phyloP scores from a whole-genome alignment of 2,329 filamentous ascomycete species.

The Alternaria triticimaculans region DNA sequence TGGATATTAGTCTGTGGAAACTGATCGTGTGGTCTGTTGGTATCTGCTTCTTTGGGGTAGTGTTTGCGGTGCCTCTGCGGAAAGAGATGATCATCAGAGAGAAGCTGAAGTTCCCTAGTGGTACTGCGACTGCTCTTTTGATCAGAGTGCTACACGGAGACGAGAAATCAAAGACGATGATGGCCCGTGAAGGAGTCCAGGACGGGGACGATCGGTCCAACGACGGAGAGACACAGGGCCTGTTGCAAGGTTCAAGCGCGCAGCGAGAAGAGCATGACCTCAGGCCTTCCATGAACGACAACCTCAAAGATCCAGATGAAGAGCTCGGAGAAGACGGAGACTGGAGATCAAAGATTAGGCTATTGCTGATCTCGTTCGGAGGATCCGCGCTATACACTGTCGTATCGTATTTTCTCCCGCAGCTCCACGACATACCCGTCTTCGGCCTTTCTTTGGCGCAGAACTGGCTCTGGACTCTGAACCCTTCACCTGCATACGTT shows the following conservation, averaged over 20 bases:
- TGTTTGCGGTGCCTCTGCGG: slow-evolving; percentile 91
- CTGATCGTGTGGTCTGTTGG: slow-evolving; percentile 90
- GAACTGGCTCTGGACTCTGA: slow-evolving; percentile 93
- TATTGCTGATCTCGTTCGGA: slow-evolving; percentile 66
- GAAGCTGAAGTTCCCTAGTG: slow-evolving; percentile 91
- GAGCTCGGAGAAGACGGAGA: slow-evolving; percentile 51
- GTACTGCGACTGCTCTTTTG: slow-evolving; percentile 92
- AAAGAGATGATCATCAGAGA: slow-evolving; percentile 93
- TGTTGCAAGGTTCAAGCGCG: slow-evolving; percentile 37
- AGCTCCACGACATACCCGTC: slow-evolving; percentile 83
- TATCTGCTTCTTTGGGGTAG: slow-evolving; percentile 93
- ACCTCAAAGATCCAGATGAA: slow-evolving; percentile 23
- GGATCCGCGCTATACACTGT: slow-evolving; percentile 72
- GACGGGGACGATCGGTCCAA: slow-evolving; percentile 4
- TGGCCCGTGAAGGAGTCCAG: slow-evolving; percentile 2
- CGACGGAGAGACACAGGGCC: slow-evolving; percentile 40
- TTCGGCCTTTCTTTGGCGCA: slow-evolving; percentile 77
- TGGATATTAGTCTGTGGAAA: slow-evolving; percentile 75
- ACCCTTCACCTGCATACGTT: slow-evolving; percentile 95
- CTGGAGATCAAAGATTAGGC: slow-evolving; percentile 68
- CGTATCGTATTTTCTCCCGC: slow-evolving; percentile 86
- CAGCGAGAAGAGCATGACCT: slow-evolving; percentile 30
- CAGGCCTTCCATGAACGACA: slow-evolving; percentile 23
- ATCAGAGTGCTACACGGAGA: slow-evolving; percentile 85
- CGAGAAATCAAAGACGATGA: slow-evolving; percentile 26